Percentiles rank a stretch among this genome's conserved stretches.
Evolutionary conservation across 768 basidiomycete genomes (phyloP).

Genomic region (Suillus brevipes): DNA sequence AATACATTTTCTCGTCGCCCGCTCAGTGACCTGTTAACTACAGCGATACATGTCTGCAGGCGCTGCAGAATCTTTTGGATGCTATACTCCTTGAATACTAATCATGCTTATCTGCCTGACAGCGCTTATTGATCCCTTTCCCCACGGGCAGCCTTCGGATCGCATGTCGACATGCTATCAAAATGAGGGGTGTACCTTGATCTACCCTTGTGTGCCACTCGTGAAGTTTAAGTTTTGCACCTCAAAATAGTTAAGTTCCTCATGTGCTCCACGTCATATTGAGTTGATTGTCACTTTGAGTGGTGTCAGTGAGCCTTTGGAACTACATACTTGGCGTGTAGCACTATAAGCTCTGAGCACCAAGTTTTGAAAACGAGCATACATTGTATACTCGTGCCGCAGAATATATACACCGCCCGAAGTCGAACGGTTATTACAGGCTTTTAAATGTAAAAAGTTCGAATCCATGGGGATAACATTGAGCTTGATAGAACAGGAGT

Average conservation of each 20-base stretch:
- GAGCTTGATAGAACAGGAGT: slow-evolving; percentile 14
- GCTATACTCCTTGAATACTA: neutral
- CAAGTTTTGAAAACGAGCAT: neutral
- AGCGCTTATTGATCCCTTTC: neutral
- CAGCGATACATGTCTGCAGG: neutral
- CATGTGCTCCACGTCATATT: neutral
- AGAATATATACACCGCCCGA: neutral
- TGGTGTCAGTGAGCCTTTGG: neutral
- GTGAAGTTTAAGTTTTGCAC: neutral
- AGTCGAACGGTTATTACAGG: neutral
- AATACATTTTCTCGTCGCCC: neutral
- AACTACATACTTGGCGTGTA: neutral
- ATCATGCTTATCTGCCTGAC: neutral
- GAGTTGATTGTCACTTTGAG: neutral
- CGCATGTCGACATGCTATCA: neutral
- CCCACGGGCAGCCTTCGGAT: neutral
- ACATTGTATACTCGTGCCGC: neutral
- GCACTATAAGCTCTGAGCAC: neutral
- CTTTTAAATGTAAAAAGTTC: neutral
- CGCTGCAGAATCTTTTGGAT: neutral
- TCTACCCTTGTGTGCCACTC: neutral
- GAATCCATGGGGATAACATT: neutral
- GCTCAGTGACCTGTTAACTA: neutral
- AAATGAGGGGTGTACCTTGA: neutral
- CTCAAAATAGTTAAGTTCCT: neutral